A percentile compares a stretch with the other conserved stretches of the same genome.
Evolutionary conservation across 2,329 filamentous ascomycete species (phyloP).

Genomic region (Pseudocercospora eumusae): DNA sequence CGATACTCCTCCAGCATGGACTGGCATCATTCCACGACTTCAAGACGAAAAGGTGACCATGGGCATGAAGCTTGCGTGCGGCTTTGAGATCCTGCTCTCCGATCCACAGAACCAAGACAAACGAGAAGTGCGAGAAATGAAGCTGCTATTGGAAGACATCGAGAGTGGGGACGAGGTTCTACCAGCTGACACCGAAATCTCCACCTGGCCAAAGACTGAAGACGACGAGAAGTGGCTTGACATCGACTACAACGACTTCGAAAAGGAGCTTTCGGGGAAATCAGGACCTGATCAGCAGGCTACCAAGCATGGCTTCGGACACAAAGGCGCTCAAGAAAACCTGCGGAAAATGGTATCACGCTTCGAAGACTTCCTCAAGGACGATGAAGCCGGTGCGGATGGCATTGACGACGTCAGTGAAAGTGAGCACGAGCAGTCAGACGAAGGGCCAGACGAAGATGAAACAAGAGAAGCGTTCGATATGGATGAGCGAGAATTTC

Average conservation of each 20-base stretch:
- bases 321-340: conserved; percentile 69
- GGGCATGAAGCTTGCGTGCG: conserved; percentile 87
- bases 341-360: conserved; percentile 87
- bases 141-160: conserved; percentile 73
- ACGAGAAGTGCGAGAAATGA: conserved; percentile 71
- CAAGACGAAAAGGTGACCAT: conserved; percentile 56
- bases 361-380: conserved; percentile 90
- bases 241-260: conserved; percentile 87
- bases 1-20: conserved; percentile 61
- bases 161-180: conserved; percentile 69
- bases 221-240: conserved; percentile 91
- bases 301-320: conserved; percentile 54
- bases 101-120: conserved; percentile 69
- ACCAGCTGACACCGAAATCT: conserved; percentile 73
- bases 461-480: conserved; percentile 58
- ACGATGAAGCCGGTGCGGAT: conserved; percentile 77
- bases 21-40: conserved; percentile 45
- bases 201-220: conserved; percentile 66
- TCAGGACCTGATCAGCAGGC: conserved; percentile 15
- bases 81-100: conserved; percentile 81
- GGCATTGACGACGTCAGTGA: conserved; percentile 70
- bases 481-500: conserved; percentile 80
- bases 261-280: conserved; percentile 68
- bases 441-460: conserved; percentile 45
- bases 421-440: conserved; percentile 54